Conservation (phyloP, 495 filamentous ascomycete genomes). For the Tuber umbilicatum region DNA sequence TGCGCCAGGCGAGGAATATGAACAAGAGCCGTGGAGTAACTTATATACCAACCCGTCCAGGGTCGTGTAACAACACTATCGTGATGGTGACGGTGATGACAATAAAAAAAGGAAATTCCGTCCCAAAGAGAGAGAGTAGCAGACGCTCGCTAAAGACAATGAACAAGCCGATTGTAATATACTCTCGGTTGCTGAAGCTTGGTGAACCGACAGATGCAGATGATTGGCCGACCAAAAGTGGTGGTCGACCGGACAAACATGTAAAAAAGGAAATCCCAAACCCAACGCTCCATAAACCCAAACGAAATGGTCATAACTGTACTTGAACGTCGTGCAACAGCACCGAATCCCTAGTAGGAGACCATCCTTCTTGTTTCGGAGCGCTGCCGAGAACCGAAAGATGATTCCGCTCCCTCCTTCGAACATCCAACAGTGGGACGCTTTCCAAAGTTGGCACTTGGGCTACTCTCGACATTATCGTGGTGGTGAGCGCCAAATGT, state of each 20-base stretch:
- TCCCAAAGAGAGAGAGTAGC: neutral
- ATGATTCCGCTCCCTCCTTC: constrained; percentile 19
- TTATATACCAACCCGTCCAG: constrained; percentile 20
- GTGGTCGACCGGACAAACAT: neutral
- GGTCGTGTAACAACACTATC: constrained; percentile 8
- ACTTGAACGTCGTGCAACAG: constrained; percentile 34
- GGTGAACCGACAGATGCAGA: neutral
- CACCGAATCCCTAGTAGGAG: constrained; percentile 34
- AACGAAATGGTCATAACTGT: constrained; percentile 5
- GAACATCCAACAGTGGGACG: constrained; percentile 21
- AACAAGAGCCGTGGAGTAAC: no score
- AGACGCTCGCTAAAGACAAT: constrained; percentile 2
- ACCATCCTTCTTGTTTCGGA: constrained; percentile 36
- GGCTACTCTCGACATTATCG: constrained; percentile 51
- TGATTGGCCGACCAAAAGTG: neutral
- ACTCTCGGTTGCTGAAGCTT: constrained; percentile 1
- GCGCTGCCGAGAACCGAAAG: constrained; percentile 27
- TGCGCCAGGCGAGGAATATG: constrained; percentile 8
- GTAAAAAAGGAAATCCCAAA: constrained; percentile 3
- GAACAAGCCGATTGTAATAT: neutral
- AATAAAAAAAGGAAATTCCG: neutral
- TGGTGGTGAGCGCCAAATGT: constrained; percentile 65
- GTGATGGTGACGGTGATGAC: neutral
- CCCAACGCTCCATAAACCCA: constrained; percentile 2
- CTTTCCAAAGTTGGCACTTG: constrained; percentile 35